Evolutionary conservation across 2,329 filamentous ascomycete genomes (phyloP).

Genomic region (Fusarium sp.): DNA sequence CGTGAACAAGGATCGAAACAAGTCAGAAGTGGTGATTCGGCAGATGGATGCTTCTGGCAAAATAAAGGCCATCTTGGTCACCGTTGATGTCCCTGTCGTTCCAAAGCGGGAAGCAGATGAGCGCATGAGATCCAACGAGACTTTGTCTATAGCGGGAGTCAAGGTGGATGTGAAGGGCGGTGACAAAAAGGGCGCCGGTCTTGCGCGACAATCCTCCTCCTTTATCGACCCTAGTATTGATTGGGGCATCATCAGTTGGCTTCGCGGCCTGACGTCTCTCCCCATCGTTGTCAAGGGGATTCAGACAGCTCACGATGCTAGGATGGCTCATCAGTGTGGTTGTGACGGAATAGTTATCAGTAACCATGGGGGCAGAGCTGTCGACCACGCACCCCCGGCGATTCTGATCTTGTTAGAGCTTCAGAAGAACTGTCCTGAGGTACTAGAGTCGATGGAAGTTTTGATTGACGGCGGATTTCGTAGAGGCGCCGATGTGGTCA

Average conservation of each 20-base stretch:
- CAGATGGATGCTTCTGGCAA: slow-evolving; percentile 58
- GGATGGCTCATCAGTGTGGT: slow-evolving; percentile 68
- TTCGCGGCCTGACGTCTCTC: slow-evolving; percentile 62
- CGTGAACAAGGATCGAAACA: slow-evolving; percentile 66
- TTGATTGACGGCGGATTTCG: slow-evolving; percentile 74
- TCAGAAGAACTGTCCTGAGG: slow-evolving; percentile 68
- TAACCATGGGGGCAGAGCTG: slow-evolving; percentile 75
- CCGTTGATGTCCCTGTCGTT: slow-evolving; percentile 68
- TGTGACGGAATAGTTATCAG: slow-evolving; percentile 76
- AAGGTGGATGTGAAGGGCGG: slow-evolving; percentile 56
- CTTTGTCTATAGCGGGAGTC: slow-evolving; percentile 41
- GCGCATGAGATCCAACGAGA: slow-evolving; percentile 57
- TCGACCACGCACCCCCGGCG: slow-evolving; percentile 64
- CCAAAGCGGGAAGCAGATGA: slow-evolving; percentile 66
- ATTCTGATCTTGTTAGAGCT: slow-evolving; percentile 73
- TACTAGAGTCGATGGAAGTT: slow-evolving; percentile 71
- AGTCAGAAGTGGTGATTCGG: slow-evolving; percentile 62
- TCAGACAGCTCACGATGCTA: slow-evolving; percentile 74
- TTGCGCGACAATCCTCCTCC: slow-evolving; percentile 66
- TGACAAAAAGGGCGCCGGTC: slow-evolving; percentile 65
- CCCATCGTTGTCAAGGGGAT: slow-evolving; percentile 77
- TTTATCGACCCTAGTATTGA: slow-evolving; percentile 68
- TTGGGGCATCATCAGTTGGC: slow-evolving; percentile 76
- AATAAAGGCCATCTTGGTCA: slow-evolving; percentile 67
- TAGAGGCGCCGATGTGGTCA: slow-evolving; percentile 75